Evolutionary conservation across 2,329 filamentous ascomycete genomes (phyloP), one percentile per base, ranked within the genome.

Genomic region (Mollisiaceae sp.): DNA sequence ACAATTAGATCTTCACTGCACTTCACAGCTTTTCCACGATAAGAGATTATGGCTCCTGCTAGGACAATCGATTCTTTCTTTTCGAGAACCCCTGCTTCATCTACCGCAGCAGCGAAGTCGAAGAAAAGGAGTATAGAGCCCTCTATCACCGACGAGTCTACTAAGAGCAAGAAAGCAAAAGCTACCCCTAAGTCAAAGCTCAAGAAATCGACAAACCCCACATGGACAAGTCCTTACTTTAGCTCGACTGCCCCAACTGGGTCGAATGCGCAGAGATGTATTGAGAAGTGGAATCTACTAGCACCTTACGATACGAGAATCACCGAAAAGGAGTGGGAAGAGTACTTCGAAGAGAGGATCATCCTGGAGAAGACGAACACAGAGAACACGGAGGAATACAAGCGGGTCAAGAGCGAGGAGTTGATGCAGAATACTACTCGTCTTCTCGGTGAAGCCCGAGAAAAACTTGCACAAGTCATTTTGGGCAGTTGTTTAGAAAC

Each of bases 381-480:
- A 18, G 43, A 47, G n/a, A 18, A 18, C 4, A 47, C 43, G n/a
- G 43, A 47, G 43, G 14, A 47, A 47, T 22, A 47, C 43, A 47
- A 47, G 5, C 14, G n/a, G 43, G 9, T 47, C 43, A 47, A 47
- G 43, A 47, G 43, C 43, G 43, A 47, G 43, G 43, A 47, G n/a
- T n/a, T 47, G 43, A 47, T 47, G 43, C 43, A 47, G 43, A 47
- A 47, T 9, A 47, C 14, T 18, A 9, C n/a, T 8, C 14, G 43
- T 18, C 43, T 47, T n/a, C 43, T 47, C n/a, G n/a, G 43, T n/a
- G 43, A 47, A 18, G 43, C 43, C n/a, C 43, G 43, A 47, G 43
- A 8, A 18, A 22, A 22, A n/a, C 15, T 47, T 22, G 18, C 43
- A 20, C 15, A 47, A 47, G 43, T 18, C n/a, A 47, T 47, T 14